Evolutionary conservation across 2,329 filamentous ascomycete genomes (phyloP), one percentile per base, ranked within the genome.

Genomic region (Didymella pinodella): DNA sequence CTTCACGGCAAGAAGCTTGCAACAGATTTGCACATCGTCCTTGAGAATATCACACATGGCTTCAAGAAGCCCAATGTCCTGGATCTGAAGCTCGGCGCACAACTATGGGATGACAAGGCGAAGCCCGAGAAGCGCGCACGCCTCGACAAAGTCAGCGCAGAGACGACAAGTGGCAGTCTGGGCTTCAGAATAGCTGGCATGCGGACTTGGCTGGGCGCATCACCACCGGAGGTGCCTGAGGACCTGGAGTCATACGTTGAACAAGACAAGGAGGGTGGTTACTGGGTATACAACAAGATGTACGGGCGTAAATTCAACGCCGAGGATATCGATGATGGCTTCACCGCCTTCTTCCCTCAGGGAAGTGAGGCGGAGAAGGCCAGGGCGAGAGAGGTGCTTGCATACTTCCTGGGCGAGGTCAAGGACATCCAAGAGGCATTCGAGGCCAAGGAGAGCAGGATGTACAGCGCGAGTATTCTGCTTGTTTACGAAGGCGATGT

Each of bases 31-130:
- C 91, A 91, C 2, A 88, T 97, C 18, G 93, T 96, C 12, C 82
- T 98, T 28, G 90, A 93, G 73, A 97, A 97, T 74, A 86, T 91
- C 7, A 88, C 92, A 0, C 85, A 86, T 64, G 92, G 92, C 0
- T 98, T 93, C 81, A 86, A 85, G 69, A 85, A 86, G 58, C 92
- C 95, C 7, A 98, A 97, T 68, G 92, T 99, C 7, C 82, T 99
- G 57, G 95, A 99, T 73, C 86, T 96, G 65, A 99, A 99, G 80
- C 86, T 99, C 20, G 95, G 95, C 43, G 85, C 88, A 48, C 86
- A 91, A 31, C 80, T 99, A 6, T 98, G 93, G 90, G 94, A 91
- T 14, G 91, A 96, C 36, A 81, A 82, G 61, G 85, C 88, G 3
- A 81, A 82, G 25, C 77, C 80, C 0, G 81, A 84, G 29, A 90